Percentiles rank a stretch among this genome's conserved stretches.
Evolutionary conservation across 1,139 yeast genomes (phyloP).

Genomic region (Suhomyces choctaworum): DNA sequence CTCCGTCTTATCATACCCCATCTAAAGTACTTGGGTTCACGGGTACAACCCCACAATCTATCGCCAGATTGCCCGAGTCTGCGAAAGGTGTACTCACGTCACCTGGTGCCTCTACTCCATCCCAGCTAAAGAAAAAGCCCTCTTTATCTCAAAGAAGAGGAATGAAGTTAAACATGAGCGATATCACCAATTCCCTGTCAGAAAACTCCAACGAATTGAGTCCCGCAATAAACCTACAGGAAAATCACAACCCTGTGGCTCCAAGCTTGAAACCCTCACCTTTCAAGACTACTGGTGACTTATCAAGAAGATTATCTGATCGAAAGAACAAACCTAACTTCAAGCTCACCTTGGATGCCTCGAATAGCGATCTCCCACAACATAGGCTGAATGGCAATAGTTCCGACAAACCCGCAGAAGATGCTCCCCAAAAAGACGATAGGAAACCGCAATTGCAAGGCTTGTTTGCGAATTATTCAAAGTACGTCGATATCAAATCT

Average conservation of each 20-base stretch:
- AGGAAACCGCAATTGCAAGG: constrained; percentile 44
- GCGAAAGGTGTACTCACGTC: no score
- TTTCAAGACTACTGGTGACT: constrained; percentile 33
- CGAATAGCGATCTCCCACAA: constrained; percentile 17
- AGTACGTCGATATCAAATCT: constrained; percentile 85
- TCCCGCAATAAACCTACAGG: constrained; percentile 9
- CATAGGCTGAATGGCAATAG: constrained; percentile 5
- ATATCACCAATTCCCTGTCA: constrained; percentile 20
- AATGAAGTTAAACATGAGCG: constrained; percentile 47
- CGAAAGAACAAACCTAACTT: constrained; percentile 42
- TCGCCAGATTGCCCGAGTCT: constrained; percentile 22
- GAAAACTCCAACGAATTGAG: constrained; percentile 5
- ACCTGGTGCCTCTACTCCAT: constrained; percentile 6
- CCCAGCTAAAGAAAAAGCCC: constrained; percentile 40
- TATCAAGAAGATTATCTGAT: constrained; percentile 40
- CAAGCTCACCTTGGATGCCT: constrained; percentile 33
- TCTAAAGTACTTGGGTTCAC: constrained; percentile 4
- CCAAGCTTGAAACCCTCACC: not conserved
- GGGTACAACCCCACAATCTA: constrained; percentile 19
- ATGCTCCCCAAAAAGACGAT: not conserved
- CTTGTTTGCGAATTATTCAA: constrained; percentile 77
- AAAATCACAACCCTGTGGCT: not conserved
- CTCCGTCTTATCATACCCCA: constrained; percentile 3
- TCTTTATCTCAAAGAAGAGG: constrained; percentile 64
- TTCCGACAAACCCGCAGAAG: constrained; percentile 1